These are phyloP conservation scores for Aegilops longissima DNA, from an alignment of 176 grass and related monocot species.

Conservation along the genomic window DNA sequence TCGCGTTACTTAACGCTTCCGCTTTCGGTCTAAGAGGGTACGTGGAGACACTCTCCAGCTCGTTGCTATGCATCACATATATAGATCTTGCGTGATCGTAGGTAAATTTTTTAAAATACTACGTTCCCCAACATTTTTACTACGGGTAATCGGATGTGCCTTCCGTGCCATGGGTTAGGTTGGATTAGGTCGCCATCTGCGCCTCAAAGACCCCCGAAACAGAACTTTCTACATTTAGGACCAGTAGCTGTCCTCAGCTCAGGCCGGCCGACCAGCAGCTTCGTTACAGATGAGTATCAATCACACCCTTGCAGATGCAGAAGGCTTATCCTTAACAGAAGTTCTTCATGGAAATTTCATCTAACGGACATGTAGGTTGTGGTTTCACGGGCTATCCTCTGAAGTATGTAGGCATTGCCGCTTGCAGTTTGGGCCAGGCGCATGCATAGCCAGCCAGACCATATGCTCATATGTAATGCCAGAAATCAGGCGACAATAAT, in stretches of 20 bases:
- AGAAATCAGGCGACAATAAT: background rate
- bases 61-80: no score
- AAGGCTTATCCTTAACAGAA: background rate
- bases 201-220: background rate
- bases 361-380: background rate
- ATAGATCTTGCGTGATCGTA: no score
- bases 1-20: no score
- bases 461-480: background rate
- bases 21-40: no score
- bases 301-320: background rate
- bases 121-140: background rate
- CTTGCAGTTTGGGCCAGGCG: background rate
- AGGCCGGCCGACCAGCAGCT: background rate
- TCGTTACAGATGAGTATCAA: background rate
- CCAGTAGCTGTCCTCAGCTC: background rate
- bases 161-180: background rate
- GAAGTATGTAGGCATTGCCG: background rate
- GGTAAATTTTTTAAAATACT: no score
- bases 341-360: background rate
- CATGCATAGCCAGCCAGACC: background rate
- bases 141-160: background rate
- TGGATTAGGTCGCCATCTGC: background rate
- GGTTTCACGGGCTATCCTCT: background rate
- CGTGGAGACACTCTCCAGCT: no score
- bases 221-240: background rate